A percentile compares a stretch with the other conserved stretches of the same genome.
phyloP scores from a whole-genome alignment of 176 grass and related monocot genomes.

The Elaeis guineensis region DNA sequence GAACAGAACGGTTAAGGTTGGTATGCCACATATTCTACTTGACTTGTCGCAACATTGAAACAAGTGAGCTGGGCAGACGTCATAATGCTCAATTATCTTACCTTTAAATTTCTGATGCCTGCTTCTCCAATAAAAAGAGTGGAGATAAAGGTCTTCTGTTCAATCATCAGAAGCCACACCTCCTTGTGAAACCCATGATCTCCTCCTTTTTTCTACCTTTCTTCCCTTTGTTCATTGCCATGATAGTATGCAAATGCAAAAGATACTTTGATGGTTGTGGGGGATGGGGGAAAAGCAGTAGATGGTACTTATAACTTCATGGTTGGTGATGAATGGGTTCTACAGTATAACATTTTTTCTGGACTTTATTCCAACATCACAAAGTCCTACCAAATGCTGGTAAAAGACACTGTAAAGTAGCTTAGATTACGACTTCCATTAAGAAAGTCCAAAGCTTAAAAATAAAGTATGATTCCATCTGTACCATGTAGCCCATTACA shows the following conservation, averaged over 20 bases:
- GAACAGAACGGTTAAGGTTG: too few relatives aligned
- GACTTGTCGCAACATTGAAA: too few relatives aligned
- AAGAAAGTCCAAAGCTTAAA: background rate
- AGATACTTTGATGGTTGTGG: constrained; percentile 20
- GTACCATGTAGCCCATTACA: too few relatives aligned
- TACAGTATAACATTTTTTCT: background rate
- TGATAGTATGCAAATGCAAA: background rate
- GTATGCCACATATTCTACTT: too few relatives aligned
- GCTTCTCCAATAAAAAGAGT: background rate
- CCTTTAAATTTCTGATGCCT: too few relatives aligned
- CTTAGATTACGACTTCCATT: constrained; percentile 1
- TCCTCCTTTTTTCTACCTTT: constrained; percentile 13
- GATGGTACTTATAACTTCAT: background rate
- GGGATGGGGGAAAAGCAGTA: constrained; percentile 7
- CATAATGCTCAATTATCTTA: too few relatives aligned
- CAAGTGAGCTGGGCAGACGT: too few relatives aligned
- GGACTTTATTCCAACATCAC: background rate
- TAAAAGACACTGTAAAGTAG: background rate
- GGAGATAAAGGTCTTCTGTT: constrained; percentile 5
- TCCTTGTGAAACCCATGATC: constrained; percentile 16
- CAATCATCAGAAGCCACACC: constrained; percentile 30
- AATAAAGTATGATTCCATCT: too few relatives aligned
- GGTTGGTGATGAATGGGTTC: background rate
- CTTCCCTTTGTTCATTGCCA: constrained; percentile 4
- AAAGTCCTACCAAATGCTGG: background rate